Conservation (phyloP, 2,329 filamentous ascomycete genomes). For the Exophiala oligosperma region DNA sequence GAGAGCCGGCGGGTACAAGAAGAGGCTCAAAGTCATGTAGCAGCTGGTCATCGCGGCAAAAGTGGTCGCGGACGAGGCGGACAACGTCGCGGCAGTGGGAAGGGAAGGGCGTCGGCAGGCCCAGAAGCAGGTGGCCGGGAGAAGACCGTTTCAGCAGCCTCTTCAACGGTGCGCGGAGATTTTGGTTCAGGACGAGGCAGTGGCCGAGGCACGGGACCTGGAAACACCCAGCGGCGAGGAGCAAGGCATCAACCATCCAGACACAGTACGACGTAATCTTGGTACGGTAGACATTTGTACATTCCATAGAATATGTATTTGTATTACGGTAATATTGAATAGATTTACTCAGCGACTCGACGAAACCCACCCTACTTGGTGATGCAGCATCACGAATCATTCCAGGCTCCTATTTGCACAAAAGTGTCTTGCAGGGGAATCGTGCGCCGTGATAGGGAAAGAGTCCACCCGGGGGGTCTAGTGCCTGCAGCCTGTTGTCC, state of each 20-base stretch:
- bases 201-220: constrained; percentile 16
- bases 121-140: background rate
- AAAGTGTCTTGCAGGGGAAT: background rate
- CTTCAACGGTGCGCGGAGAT: constrained; percentile 1
- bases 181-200: constrained; percentile 12
- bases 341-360: background rate
- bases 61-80: constrained; percentile 32
- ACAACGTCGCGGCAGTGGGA: constrained; percentile 26
- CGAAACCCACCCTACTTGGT: no score
- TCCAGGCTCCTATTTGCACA: background rate
- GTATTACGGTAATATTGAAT: background rate
- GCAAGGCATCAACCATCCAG: constrained; percentile 14
- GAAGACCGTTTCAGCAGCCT: background rate
- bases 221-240: constrained; percentile 16
- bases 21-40: constrained; percentile 43
- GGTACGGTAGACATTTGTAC: constrained; percentile 5
- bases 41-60: constrained; percentile 38
- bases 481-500: background rate
- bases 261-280: background rate
- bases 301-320: background rate
- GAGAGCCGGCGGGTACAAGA: constrained; percentile 73
- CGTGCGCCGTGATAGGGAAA: no score
- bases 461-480: no score
- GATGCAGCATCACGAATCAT: background rate
- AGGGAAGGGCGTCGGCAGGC: constrained; percentile 18